A percentile compares a stretch with the other conserved stretches of the same genome.
phyloP scores from a whole-genome alignment of 306 rosid species.

The Cucumis melo region DNA sequence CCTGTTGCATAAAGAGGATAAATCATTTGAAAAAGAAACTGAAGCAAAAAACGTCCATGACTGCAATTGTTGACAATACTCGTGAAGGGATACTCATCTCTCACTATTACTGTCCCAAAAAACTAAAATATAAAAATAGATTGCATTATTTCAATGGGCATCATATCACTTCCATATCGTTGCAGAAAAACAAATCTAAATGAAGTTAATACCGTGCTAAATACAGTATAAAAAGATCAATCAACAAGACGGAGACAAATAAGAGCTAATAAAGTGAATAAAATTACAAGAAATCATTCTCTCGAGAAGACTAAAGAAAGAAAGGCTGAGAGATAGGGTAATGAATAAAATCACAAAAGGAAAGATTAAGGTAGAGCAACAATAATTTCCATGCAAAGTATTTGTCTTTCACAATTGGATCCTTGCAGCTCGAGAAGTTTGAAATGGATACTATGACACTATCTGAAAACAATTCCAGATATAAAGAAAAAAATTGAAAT shows the following conservation, averaged over 20 bases:
- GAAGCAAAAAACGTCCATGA: not conserved
- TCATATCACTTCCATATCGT: not conserved
- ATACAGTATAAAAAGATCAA: not conserved
- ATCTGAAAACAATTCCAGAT: not conserved
- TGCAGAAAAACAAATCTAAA: not conserved
- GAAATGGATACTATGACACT: not conserved
- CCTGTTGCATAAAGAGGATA: constrained; percentile 11
- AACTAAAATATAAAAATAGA: no score
- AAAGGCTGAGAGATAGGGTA: not conserved
- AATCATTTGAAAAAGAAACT: not conserved
- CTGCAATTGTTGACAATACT: not conserved
- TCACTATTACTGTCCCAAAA: not conserved
- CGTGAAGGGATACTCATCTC: not conserved
- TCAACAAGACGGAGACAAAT: not conserved
- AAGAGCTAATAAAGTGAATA: not conserved
- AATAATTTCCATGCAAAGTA: not conserved
- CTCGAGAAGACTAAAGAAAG: not conserved
- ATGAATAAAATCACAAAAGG: not conserved
- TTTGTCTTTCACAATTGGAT: not conserved
- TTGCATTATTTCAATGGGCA: not conserved
- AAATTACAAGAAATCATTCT: not conserved
- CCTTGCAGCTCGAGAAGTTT: not conserved
- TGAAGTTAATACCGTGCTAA: not conserved
- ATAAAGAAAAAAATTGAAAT: not conserved
- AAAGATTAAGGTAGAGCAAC: not conserved